Evolutionary conservation across 83 land plant species (phyloP).

Genomic region (Diphasiastrum complanatum): DNA sequence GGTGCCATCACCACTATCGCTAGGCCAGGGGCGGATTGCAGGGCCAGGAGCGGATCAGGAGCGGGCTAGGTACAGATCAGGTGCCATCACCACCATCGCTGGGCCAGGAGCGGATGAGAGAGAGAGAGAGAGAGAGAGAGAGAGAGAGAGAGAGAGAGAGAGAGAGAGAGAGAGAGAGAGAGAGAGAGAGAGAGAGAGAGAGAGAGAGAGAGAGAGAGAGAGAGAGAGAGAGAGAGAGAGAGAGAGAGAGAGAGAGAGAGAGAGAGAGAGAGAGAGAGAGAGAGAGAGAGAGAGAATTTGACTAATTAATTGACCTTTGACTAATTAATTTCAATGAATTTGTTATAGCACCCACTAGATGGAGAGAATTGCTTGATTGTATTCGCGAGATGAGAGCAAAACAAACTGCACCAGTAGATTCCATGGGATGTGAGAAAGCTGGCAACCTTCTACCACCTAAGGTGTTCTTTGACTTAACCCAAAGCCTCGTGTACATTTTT

Average conservation of each 20-base stretch:
- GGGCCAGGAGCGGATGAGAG: slow-evolving; percentile 2
- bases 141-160: background rate
- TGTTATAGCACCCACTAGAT: slow-evolving; percentile 34
- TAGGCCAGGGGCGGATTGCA: no score
- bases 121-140: background rate
- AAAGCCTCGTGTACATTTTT: background rate
- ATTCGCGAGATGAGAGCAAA: slow-evolving; percentile 62
- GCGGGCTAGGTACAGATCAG: no score
- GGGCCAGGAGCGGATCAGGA: no score
- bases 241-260: background rate
- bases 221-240: background rate
- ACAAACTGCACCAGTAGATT: slow-evolving; percentile 80
- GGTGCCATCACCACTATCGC: no score
- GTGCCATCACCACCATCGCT: no score
- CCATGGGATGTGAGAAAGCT: slow-evolving; percentile 95
- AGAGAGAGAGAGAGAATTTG: background rate
- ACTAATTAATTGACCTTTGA: background rate
- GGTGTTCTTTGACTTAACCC: no score
- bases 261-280: background rate
- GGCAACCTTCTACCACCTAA: slow-evolving; percentile 63
- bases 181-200: no score
- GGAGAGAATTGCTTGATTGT: slow-evolving; percentile 64
- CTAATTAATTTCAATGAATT: slow-evolving; percentile 6
- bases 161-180: no score
- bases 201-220: no score